phyloP scores from a whole-genome alignment of 345 rosid species.

The Citrus maxima region DNA sequence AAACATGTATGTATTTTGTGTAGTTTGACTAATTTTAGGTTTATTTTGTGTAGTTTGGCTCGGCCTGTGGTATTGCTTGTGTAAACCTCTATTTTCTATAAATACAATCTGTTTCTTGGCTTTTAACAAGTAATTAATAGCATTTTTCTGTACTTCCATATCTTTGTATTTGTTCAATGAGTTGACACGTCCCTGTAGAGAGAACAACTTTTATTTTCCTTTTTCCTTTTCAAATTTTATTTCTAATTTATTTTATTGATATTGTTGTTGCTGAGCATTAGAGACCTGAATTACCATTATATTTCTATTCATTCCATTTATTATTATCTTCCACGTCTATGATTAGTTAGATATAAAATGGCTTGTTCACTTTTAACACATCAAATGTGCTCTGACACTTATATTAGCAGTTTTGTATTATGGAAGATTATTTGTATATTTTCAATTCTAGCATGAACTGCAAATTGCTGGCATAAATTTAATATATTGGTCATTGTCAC shows the following conservation, averaged over 20 bases:
- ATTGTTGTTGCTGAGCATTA: neutral
- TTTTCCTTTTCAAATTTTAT: neutral
- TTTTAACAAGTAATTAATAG: neutral
- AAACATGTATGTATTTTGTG: slow-evolving; percentile 61
- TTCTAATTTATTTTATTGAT: neutral
- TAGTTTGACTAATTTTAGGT: neutral
- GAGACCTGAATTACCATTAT: neutral
- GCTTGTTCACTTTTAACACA: neutral
- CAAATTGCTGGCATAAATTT: neutral
- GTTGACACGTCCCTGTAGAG: neutral
- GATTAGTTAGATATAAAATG: neutral
- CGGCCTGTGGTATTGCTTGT: neutral
- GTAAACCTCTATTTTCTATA: neutral
- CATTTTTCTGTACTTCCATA: neutral
- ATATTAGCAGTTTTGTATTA: neutral
- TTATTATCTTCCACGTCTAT: neutral
- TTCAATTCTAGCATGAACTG: neutral
- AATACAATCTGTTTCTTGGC: neutral
- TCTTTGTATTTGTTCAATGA: neutral
- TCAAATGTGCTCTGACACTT: neutral
- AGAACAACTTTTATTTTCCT: neutral
- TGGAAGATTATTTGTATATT: neutral
- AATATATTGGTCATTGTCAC: neutral
- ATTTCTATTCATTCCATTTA: neutral
- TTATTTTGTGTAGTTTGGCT: neutral